A percentile compares a stretch with the other conserved stretches of the same genome.
These are phyloP conservation scores for Elsinoe ampelina DNA, from an alignment of 2,329 filamentous ascomycete species.

Conservation along the genomic window DNA sequence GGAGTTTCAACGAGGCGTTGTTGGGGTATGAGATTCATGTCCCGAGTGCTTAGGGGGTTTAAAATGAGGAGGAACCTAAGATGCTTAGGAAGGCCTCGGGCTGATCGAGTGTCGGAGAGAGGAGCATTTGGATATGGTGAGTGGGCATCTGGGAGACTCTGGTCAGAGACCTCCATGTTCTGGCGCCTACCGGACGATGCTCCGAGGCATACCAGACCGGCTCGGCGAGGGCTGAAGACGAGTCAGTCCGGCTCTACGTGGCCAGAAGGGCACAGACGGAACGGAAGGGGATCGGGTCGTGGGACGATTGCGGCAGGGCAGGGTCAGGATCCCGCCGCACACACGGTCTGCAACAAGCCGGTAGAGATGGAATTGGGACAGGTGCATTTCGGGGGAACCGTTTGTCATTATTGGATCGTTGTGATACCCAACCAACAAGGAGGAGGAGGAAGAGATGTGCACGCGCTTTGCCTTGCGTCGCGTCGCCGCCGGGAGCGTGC, in stretches of 20 bases:
- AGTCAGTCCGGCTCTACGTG: too few species aligned
- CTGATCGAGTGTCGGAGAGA: neutral
- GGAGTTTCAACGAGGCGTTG: slow-evolving; percentile 76
- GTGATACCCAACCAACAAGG: slow-evolving; percentile 1
- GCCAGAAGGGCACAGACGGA: too few species aligned
- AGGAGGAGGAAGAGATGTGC: neutral
- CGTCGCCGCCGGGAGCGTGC: neutral
- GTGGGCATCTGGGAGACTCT: neutral
- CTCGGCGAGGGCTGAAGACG: too few species aligned
- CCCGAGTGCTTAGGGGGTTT: neutral
- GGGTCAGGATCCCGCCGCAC: neutral
- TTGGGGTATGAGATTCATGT: slow-evolving; percentile 79
- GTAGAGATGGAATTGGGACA: neutral
- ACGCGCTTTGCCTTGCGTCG: neutral
- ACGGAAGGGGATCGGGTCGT: too few species aligned
- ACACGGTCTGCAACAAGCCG: neutral
- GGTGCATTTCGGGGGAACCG: neutral
- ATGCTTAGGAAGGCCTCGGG: too few species aligned
- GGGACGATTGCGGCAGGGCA: too few species aligned
- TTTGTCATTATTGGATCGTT: slow-evolving; percentile 10
- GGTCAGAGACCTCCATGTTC: too few species aligned
- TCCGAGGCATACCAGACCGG: too few species aligned
- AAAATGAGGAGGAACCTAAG: neutral
- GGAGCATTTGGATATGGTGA: neutral
- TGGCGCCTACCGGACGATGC: neutral